Base-by-base conservation (phyloP, 2,329 filamentous ascomycete genomes). In the Exophiala dermatitidis region DNA sequence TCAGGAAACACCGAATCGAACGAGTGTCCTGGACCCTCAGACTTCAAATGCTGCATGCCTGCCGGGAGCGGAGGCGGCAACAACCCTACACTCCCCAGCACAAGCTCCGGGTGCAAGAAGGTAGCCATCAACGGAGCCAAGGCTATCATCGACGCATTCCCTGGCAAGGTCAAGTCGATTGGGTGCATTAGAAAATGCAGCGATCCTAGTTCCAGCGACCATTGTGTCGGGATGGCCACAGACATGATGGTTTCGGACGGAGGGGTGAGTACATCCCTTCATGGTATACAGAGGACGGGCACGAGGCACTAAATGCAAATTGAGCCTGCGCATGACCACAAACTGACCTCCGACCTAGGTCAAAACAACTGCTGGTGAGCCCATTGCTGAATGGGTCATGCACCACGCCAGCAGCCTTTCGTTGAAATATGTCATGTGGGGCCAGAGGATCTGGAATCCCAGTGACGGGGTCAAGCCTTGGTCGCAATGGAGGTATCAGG, bases 341-440 rank as follows among this genome's bases (percentile, higher is more conserved):
- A 19, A 19, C 19, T 19, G 19, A 19, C 19, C 19, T 19, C 19
- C 10, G 40, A 26, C 37, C 31, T 49, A 73, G 71, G 53, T 60
- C 2, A 65, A 67, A 46, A 69, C 69, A 5, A 57, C 68, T 19
- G 69, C 69, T 1, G 74, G 74, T 5, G 66, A 67, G 26, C 65
- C 72, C 33, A 74, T 77, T 33, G 75, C 74, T 1, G 72, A 77
- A 60, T 77, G 74, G 72, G 66, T 72, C 28, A 76, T 76, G 74
- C 68, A 70, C 32, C 72, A 77, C 56, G 48, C 48, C 28, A 47
- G 34, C 29, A 34, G 63, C 3, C 67, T 75, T 5, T 69, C 71
- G 52, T 62, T 77, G 60, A 76, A 73, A 63, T 77, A 77, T 54
- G 69, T 77, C 45, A 77, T 76, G 58, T 77, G 73, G 73, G 74